Base-by-base conservation (phyloP, 192 early-diverging fungal species). In the Backusella sp. region DNA sequence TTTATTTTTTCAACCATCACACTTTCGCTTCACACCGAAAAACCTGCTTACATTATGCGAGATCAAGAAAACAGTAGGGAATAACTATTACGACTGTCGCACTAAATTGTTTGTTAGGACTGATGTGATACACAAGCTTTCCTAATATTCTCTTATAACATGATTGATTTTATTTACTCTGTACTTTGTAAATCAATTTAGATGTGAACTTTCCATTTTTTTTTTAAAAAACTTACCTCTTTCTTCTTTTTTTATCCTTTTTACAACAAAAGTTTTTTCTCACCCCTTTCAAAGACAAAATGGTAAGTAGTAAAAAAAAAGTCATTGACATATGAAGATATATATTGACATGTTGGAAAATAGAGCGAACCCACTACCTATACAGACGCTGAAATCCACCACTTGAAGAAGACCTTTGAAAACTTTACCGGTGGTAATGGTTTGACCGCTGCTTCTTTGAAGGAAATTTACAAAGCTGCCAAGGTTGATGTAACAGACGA, bases 391-490 rank as follows among this genome's bases (percentile, higher is more conserved):
- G 73, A 77, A 74, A 59, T 77, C 17, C 44, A 77, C 23, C 73
- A 81, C 42, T 42, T 77, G 34, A 70, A 72, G 34, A 66, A 68
- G 12, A 69, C 37, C 66, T 81, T 72, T 72, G 68, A 74, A 41
- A 65, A 44, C 17, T 68, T 71, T 39, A 70, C 76, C 7, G 73
- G 70, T 32, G 80, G 80, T 66, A 53, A 75, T 49, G 76, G 76
- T 8, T 77, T 81, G 73, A 77, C 34, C 56, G 66, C 76, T 23
- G 14, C 68, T 53, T 66, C 68, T 14, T 56, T 81, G 42, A 66
- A n/a, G 21, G 80, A 81, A 21, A 77, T 77, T 15, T 81, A 81
- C 32, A 52, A 59, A 5, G 53, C 69, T n/a, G 73, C 76, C 30
- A 70, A 74, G 17, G 34, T 77, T 36, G 28, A 66, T 30, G 76